These are phyloP conservation scores for Lizonia empirigonia DNA, from an alignment of 2,329 filamentous ascomycete species.

Conservation along the genomic window DNA sequence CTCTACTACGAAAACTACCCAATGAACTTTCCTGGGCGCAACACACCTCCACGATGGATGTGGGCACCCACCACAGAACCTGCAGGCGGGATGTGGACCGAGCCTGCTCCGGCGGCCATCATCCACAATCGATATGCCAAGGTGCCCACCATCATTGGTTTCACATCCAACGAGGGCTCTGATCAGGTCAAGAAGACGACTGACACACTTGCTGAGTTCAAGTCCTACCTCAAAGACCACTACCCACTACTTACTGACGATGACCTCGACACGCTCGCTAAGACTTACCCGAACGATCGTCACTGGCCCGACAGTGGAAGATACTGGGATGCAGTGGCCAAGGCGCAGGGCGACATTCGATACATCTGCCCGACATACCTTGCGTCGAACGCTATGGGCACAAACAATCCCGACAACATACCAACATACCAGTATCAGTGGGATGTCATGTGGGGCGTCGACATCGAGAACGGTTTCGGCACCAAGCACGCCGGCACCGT, in stretches of 20 bases:
- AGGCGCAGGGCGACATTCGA: slow-evolving; percentile 43
- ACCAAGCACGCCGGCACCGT: slow-evolving; percentile 44
- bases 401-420: slow-evolving; percentile 32
- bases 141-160: slow-evolving; percentile 41
- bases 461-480: slow-evolving; percentile 40
- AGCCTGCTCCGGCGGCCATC: slow-evolving; percentile 36
- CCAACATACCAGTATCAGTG: slow-evolving; percentile 43
- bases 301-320: slow-evolving; percentile 42
- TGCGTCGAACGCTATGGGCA: slow-evolving; percentile 39
- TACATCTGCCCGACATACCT: slow-evolving; percentile 45
- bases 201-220: slow-evolving; percentile 48
- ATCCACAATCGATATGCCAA: slow-evolving; percentile 36
- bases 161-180: slow-evolving; percentile 48
- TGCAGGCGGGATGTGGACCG: slow-evolving; percentile 38
- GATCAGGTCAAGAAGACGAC: slow-evolving; percentile 47
- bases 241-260: slow-evolving; percentile 60
- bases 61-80: slow-evolving; percentile 43
- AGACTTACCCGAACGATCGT: slow-evolving; percentile 41
- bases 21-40: slow-evolving; percentile 39
- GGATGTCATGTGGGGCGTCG: slow-evolving; percentile 41
- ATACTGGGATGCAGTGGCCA: slow-evolving; percentile 43
- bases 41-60: slow-evolving; percentile 44
- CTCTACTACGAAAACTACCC: slow-evolving; percentile 44
- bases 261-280: slow-evolving; percentile 46
- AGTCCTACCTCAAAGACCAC: slow-evolving; percentile 41